Base-by-base conservation (phyloP, 495 filamentous ascomycete species). In the Pyrenula aspistea region DNA sequence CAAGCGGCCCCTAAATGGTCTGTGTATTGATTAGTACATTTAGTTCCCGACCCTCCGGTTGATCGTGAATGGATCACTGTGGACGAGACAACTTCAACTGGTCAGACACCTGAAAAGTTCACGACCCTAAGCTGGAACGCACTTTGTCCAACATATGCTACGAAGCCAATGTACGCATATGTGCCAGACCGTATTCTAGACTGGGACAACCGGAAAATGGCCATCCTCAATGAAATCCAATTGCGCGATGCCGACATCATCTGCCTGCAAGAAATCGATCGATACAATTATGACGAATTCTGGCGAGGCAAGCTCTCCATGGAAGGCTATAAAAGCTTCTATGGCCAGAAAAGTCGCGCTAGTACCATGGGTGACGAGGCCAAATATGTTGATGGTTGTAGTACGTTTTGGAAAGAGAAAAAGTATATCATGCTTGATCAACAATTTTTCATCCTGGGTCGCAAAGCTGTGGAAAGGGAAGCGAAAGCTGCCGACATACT, bases 401-500 rank as follows among this genome's bases (percentile, higher is more conserved):
- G 93, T 25, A 92, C 88, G 25, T 96, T 98, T 69, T 97, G 88
- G 78, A 98, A 95, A 71, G 80, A 76, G 59, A 87, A 78, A 71
- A 95, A 95, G 74, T 97, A 87, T 70, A 87, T 94, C 61, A 71
- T 94, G 51, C 81, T 97, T 24, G 91, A 96, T 72, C 96, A 96
- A 73, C 85, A 95, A 56, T 65, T 95, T 51, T 82, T 98, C 63
- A 89, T 95, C 68, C 95, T 96, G 67, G 83, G 85, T n/a, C 86
- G 88, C 58, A 86, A 83, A 19, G 92, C 93, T 57, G 93, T 97
- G 68, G 88, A 92, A 57, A 79, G 94, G 53, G 87, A 89, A 2
- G 93, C 94, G 79, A 97, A 96, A 71, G 85, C 88, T 31, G 87
- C 92, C 63, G 94, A 98, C 62, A 90, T 96, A 58, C 97, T 93